phyloP scores from a whole-genome alignment of 208 protist species.

The Jaenimonas drosophilae region DNA sequence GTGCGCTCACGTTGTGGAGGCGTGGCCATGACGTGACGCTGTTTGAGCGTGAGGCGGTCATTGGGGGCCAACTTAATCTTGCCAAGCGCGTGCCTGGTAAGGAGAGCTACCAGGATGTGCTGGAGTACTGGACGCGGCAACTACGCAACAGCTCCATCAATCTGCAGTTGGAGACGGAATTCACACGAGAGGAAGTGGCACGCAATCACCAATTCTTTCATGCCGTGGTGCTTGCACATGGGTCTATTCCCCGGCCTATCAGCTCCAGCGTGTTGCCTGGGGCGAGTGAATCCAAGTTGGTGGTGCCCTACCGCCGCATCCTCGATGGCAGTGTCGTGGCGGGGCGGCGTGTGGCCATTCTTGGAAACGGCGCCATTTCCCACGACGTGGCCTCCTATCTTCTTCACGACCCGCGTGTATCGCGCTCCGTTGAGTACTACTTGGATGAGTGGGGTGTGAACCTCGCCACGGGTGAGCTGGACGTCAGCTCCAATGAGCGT shows the following conservation, averaged over 20 bases:
- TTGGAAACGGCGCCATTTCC: slow-evolving; percentile 80
- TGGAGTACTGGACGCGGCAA: slow-evolving; percentile 87
- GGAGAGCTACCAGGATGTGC: slow-evolving; percentile 82
- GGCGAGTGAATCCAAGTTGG: slow-evolving; percentile 38
- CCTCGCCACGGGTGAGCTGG: slow-evolving; percentile 29
- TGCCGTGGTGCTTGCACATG: slow-evolving; percentile 65
- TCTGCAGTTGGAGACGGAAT: slow-evolving; percentile 58
- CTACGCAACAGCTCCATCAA: slow-evolving; percentile 72
- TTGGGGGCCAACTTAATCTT: slow-evolving; percentile 92
- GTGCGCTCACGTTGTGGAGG: slow-evolving; percentile 77
- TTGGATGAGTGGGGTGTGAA: slow-evolving; percentile 80
- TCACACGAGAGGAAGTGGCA: slow-evolving; percentile 70
- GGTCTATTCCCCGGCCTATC: slow-evolving; percentile 45
- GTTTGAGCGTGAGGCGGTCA: slow-evolving; percentile 55
- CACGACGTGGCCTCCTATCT: slow-evolving; percentile 80
- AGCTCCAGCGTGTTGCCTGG: slow-evolving; percentile 62
- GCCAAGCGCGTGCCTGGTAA: slow-evolving; percentile 92
- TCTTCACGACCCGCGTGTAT: slow-evolving; percentile 76
- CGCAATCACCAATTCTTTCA: slow-evolving; percentile 79
- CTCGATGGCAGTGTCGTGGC: slow-evolving; percentile 68
- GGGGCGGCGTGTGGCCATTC: slow-evolving; percentile 66
- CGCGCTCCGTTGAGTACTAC: slow-evolving; percentile 45
- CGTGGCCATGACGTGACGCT: slow-evolving; percentile 90
- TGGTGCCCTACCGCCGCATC: slow-evolving; percentile 72
- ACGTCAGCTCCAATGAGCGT: slow-evolving; percentile 11